These are phyloP conservation scores for Peniophora sp. DNA, from an alignment of 1,284 basidiomycete genomes.

Conservation along the genomic window DNA sequence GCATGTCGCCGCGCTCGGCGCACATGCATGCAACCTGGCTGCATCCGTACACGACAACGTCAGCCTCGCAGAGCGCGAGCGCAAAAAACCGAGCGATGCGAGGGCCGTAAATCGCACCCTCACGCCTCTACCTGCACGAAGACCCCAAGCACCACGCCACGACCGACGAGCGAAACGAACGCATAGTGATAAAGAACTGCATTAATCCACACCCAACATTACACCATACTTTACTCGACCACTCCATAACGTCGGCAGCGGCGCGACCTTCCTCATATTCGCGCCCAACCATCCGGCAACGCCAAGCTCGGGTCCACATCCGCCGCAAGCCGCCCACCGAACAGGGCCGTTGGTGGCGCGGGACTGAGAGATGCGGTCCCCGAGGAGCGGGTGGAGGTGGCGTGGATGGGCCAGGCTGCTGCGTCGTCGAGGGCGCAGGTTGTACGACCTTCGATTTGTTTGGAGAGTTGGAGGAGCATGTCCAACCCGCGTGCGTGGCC, in stretches of 20 bases:
- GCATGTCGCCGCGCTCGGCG: no score
- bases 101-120: no score
- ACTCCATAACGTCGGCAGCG: slow-evolving; percentile 1
- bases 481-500: slow-evolving; percentile 88
- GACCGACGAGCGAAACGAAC: no score
- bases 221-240: no score
- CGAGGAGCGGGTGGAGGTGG: slow-evolving; percentile 94
- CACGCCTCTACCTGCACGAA: no score
- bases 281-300: slow-evolving; percentile 76
- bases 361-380: slow-evolving; percentile 79
- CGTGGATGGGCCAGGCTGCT: slow-evolving; percentile 98
- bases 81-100: no score
- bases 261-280: slow-evolving; percentile 25
- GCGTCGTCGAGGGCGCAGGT: slow-evolving; percentile 97
- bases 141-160: no score
- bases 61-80: no score
- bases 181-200: no score
- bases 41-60: no score
- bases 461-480: slow-evolving; percentile 90
- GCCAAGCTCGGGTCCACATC: slow-evolving; percentile 71
- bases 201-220: no score
- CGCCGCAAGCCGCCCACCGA: slow-evolving; percentile 76
- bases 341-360: slow-evolving; percentile 77
- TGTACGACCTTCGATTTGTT: slow-evolving; percentile 93
- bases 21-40: no score